Evolutionary conservation across 257 asterid species (phyloP).

Genomic region (Lycium barbarum): DNA sequence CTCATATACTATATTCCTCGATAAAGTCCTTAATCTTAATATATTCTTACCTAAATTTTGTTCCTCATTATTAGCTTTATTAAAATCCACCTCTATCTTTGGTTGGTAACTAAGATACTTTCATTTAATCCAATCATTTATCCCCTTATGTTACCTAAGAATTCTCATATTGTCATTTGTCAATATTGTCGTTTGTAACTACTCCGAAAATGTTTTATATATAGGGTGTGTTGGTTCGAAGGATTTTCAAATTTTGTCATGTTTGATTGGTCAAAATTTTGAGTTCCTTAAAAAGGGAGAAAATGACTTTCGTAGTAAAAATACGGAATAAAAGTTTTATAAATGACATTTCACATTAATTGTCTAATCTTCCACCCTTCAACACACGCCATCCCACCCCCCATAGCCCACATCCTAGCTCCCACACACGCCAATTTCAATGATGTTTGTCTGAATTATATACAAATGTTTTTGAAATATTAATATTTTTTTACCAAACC

Average conservation of each 20-base stretch:
- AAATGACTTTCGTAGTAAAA: background rate
- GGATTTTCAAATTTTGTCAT: background rate
- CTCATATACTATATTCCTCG: background rate
- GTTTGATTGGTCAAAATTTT: background rate
- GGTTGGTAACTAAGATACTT: constrained; percentile 25
- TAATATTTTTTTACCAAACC: too few species aligned
- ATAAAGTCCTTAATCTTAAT: background rate
- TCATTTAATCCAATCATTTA: background rate
- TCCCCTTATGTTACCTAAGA: background rate
- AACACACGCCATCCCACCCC: background rate
- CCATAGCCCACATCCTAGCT: background rate
- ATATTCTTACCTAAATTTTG: background rate
- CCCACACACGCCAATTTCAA: background rate
- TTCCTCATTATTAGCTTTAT: constrained; percentile 18
- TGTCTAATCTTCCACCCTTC: background rate
- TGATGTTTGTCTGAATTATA: background rate
- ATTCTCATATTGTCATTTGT: background rate
- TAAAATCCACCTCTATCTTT: constrained; percentile 26
- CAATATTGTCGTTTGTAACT: too few species aligned
- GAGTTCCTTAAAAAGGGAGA: background rate
- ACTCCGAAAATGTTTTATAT: too few species aligned
- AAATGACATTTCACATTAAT: background rate
- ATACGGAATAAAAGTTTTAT: background rate
- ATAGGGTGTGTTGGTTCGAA: too few species aligned
- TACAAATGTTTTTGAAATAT: background rate